Evolutionary conservation across 169 alveolate genomes (phyloP).

Genomic region (Plasmodium relictum): DNA sequence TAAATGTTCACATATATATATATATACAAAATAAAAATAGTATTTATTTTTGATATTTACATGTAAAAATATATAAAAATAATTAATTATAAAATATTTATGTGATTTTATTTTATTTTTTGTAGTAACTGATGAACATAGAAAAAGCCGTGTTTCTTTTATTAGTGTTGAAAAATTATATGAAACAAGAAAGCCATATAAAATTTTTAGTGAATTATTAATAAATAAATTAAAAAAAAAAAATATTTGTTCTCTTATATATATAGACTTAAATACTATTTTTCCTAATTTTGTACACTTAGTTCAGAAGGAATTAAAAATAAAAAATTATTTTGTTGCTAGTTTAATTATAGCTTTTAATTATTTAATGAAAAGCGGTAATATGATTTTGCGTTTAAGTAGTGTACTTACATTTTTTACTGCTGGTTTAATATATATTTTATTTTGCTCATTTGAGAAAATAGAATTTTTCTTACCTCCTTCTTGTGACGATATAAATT

Average conservation of each 20-base stretch:
- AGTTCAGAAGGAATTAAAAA: constrained; percentile 58
- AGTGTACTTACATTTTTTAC: constrained; percentile 68
- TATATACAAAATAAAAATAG: neutral
- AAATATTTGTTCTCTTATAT: constrained; percentile 32
- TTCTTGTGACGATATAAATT: constrained; percentile 65
- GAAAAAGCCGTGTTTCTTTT: neutral
- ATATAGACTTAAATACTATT: constrained; percentile 38
- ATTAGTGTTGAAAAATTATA: constrained; percentile 24
- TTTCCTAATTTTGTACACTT: constrained; percentile 62
- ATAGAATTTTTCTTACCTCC: constrained; percentile 64
- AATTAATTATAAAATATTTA: neutral
- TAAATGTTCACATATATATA: neutral
- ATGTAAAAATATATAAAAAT: neutral
- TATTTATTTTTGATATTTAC: neutral
- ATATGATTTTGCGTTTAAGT: constrained; percentile 59
- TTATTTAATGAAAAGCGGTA: constrained; percentile 54
- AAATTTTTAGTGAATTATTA: constrained; percentile 50
- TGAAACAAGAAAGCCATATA: constrained; percentile 34
- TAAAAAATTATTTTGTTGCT: constrained; percentile 46
- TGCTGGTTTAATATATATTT: constrained; percentile 63
- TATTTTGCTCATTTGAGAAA: constrained; percentile 62
- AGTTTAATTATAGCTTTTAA: constrained; percentile 71
- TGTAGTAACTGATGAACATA: neutral
- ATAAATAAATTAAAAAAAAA: constrained; percentile 14
- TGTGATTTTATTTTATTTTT: neutral